These are phyloP conservation scores for Candida sithepensis DNA, from an alignment of 805 yeast species.

Conservation along the genomic window DNA sequence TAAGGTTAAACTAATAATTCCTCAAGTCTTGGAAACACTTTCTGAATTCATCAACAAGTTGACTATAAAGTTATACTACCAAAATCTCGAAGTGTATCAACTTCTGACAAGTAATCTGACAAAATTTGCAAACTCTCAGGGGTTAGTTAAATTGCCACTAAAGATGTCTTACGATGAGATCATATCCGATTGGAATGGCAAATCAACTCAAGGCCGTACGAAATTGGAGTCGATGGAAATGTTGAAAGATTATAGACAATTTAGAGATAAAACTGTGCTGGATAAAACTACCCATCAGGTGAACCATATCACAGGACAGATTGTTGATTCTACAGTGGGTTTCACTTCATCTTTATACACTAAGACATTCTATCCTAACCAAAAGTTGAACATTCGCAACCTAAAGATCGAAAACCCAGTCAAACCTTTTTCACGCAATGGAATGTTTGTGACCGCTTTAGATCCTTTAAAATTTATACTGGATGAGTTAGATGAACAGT, in stretches of 20 bases:
- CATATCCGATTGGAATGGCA: constrained; percentile 35
- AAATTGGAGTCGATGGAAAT: constrained; percentile 37
- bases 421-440: constrained; percentile 28
- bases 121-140: constrained; percentile 30
- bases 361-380: constrained; percentile 31
- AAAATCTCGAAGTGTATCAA: constrained; percentile 34
- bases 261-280: constrained; percentile 35
- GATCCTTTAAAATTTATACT: constrained; percentile 28
- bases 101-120: constrained; percentile 30
- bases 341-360: constrained; percentile 29
- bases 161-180: constrained; percentile 32
- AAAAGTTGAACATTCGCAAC: constrained; percentile 22
- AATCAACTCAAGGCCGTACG: constrained; percentile 33
- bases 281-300: constrained; percentile 27
- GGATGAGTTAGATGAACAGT: constrained; percentile 5
- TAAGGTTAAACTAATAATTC: constrained; percentile 39
- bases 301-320: constrained; percentile 23
- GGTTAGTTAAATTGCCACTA: constrained; percentile 20
- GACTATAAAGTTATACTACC: constrained; percentile 35
- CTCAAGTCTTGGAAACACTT: constrained; percentile 41
- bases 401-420: constrained; percentile 35
- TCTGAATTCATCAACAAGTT: constrained; percentile 48
- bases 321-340: constrained; percentile 27
- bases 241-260: constrained; percentile 34
- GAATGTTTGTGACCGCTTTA: constrained; percentile 29